A percentile compares a stretch with the other conserved stretches of the same genome.
These are phyloP conservation scores for Pinus albicaulis DNA, from an alignment of 75 land plant genomes.

Conservation along the genomic window DNA sequence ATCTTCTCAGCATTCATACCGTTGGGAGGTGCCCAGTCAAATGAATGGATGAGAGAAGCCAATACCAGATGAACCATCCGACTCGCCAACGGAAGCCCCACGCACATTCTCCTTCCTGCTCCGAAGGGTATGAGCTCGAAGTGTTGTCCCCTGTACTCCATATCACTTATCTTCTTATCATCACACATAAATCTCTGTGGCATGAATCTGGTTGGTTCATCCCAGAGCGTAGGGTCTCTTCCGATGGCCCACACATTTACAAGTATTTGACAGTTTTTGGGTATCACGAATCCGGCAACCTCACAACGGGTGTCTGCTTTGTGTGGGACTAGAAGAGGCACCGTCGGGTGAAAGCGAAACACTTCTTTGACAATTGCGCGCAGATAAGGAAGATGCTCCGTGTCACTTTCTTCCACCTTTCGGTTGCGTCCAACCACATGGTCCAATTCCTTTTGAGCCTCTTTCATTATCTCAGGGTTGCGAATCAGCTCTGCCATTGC, in stretches of 20 bases:
- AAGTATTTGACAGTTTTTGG: constrained; percentile 39
- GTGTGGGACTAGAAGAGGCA: constrained; percentile 64
- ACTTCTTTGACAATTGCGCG: constrained; percentile 62
- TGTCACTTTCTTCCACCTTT: constrained; percentile 46
- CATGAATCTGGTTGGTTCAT: constrained; percentile 46
- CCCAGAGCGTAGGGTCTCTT: constrained; percentile 54
- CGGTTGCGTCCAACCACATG: constrained; percentile 34
- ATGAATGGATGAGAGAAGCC: constrained; percentile 53
- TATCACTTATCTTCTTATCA: constrained; percentile 29
- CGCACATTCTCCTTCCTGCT: constrained; percentile 64
- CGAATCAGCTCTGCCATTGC: too few relatives aligned
- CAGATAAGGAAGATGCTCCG: constrained; percentile 49
- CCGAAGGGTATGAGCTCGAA: constrained; percentile 67
- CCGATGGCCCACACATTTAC: constrained; percentile 66
- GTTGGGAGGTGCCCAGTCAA: constrained; percentile 47
- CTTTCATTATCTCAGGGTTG: too few relatives aligned
- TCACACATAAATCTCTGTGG: constrained; percentile 41
- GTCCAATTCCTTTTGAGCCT: too few relatives aligned
- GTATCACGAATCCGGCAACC: constrained; percentile 56
- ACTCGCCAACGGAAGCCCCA: constrained; percentile 50
- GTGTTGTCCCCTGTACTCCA: constrained; percentile 44
- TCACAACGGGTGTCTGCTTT: constrained; percentile 36
- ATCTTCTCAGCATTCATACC: constrained; percentile 42
- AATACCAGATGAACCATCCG: constrained; percentile 42
- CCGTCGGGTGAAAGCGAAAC: constrained; percentile 72